Evolutionary conservation across 495 filamentous ascomycete species (phyloP), one percentile per base, ranked within the genome.

Genomic region (Podospora appendiculata): DNA sequence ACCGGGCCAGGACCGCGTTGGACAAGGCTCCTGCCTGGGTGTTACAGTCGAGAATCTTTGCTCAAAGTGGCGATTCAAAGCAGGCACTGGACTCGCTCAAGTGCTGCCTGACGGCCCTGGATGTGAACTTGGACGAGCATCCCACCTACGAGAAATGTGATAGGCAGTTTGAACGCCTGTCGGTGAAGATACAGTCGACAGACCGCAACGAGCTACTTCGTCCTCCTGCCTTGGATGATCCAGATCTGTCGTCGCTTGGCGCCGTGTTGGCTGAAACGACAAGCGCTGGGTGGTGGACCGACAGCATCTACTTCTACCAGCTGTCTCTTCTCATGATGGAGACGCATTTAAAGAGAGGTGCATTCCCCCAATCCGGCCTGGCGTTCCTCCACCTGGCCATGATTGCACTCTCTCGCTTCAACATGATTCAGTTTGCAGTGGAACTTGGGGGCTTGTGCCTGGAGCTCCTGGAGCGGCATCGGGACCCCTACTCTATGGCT

Each of bases 21-120:
- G 88, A 90, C 63, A 91, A 88, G 66, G 85, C 88, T 1, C 81
- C 83, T 12, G 85, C 86, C 0, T 90, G 82, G 75, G 82, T 94
- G 54, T 70, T 94, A 42, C 81, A 86, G 55, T 88, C 87, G 14
- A 81, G 89, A 51, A 80, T 93, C 8, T 83, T 82, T 52, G 78
- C 83, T n/a, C 81, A 88, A 53, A 66, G 76, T 50, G 88, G 89
- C 8, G 80, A 95, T 50, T 80, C 81, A 17, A 69, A 72, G 16
- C 78, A 75, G 13, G 86, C 88, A 3, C 85, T 95, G 66, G 67
- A 76, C 42, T 74, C 81, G 1, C 63, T 96, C 32, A 81, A 83
- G 49, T 75, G 79, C 36, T 88, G 85, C 52, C 68, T 95, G 44
- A 70, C 69, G 32, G 82, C 87, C 32, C 68, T 93, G 12, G 87